These are phyloP conservation scores for Musa schizocarpa DNA, from an alignment of 176 grass and related monocot genomes.

Conservation along the genomic window DNA sequence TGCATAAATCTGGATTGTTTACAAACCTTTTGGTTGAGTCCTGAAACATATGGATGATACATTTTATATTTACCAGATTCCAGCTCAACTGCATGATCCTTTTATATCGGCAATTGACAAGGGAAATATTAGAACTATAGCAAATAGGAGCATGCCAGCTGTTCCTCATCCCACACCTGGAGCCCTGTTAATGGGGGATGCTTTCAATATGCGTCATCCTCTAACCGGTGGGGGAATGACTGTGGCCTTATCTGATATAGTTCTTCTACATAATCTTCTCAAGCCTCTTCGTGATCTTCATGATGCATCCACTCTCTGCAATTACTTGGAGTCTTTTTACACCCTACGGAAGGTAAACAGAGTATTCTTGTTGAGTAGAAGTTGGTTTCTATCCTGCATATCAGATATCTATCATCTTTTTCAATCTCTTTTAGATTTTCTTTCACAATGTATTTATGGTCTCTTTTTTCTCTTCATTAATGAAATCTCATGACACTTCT, in stretches of 20 bases:
- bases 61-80: slow-evolving; percentile 21
- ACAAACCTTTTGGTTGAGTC: neutral
- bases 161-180: slow-evolving; percentile 85
- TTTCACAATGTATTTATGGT: neutral
- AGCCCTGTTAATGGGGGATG: slow-evolving; percentile 96
- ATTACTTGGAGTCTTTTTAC: slow-evolving; percentile 94
- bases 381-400: neutral
- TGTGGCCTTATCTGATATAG: slow-evolving; percentile 90
- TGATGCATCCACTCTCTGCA: slow-evolving; percentile 69
- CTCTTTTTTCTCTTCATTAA: neutral
- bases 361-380: neutral
- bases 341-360: slow-evolving; percentile 72
- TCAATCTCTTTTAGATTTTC: neutral
- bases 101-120: slow-evolving; percentile 77
- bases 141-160: slow-evolving; percentile 93
- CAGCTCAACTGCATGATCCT: slow-evolving; percentile 61
- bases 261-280: slow-evolving; percentile 71
- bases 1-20: neutral
- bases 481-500: neutral
- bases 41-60: neutral
- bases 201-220: slow-evolving; percentile 98
- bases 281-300: slow-evolving; percentile 80
- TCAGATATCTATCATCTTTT: neutral
- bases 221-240: slow-evolving; percentile 99
- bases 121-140: slow-evolving; percentile 85